phyloP scores from a whole-genome alignment of 805 yeast species.

The Middelhovenomyces tepae region DNA sequence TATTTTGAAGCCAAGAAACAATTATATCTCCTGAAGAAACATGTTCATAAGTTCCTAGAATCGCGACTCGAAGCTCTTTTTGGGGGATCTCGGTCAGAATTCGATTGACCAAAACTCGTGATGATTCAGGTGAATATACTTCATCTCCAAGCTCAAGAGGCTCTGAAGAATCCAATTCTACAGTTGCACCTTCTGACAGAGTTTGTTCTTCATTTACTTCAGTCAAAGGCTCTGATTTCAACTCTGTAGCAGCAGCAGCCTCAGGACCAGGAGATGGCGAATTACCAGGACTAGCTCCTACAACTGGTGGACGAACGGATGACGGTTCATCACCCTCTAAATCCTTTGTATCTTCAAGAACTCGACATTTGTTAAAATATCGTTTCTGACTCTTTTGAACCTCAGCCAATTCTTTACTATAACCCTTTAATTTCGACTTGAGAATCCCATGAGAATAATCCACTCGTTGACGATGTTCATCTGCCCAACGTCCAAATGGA shows the following conservation, averaged over 20 bases:
- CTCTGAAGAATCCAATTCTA: constrained; percentile 8
- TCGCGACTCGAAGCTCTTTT: constrained; percentile 49
- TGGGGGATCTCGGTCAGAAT: constrained; percentile 45
- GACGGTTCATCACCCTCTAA: constrained; percentile 38
- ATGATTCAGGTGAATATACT: constrained; percentile 30
- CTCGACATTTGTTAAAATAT: constrained; percentile 70
- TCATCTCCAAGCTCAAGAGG: constrained; percentile 25
- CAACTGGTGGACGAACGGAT: too few relatives aligned
- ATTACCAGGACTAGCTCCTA: too few relatives aligned
- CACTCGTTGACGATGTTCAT: constrained; percentile 60
- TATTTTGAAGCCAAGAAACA: constrained; percentile 48
- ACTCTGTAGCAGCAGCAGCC: constrained; percentile 12
- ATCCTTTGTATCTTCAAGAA: constrained; percentile 55
- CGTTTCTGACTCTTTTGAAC: constrained; percentile 50
- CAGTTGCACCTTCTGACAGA: too few relatives aligned
- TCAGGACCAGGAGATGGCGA: constrained; percentile 13
- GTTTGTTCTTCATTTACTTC: constrained; percentile 12
- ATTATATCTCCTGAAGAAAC: constrained; percentile 55
- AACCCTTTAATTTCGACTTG: constrained; percentile 41
- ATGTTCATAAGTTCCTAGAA: constrained; percentile 58
- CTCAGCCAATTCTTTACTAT: constrained; percentile 40
- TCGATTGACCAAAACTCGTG: constrained; percentile 34
- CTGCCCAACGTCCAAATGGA: constrained; percentile 70
- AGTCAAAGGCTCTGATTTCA: constrained; percentile 1
- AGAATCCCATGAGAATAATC: constrained; percentile 51